phyloP scores from a whole-genome alignment of 768 basidiomycete species.

The Boletus subparvulus region DNA sequence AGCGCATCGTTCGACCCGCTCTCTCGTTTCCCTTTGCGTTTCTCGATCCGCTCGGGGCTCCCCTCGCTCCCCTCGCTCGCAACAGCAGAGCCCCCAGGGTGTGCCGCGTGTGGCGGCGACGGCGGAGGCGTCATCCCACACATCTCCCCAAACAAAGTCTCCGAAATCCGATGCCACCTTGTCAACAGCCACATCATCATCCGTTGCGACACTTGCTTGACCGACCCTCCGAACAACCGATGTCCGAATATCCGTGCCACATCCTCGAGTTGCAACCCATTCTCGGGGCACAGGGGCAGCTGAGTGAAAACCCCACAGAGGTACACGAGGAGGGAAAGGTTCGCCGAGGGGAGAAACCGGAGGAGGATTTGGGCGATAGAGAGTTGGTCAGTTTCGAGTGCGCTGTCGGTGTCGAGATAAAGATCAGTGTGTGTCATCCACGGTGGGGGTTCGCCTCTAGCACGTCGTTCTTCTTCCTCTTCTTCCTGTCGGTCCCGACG shows the following conservation, averaged over 20 bases:
- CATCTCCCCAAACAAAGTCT: conserved; percentile 23
- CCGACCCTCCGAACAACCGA: conserved; percentile 37
- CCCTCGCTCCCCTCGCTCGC: background rate
- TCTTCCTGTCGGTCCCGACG: conserved; percentile 29
- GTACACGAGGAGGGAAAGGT: conserved; percentile 44
- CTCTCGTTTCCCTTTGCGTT: conserved; percentile 14
- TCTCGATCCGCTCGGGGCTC: conserved; percentile 11
- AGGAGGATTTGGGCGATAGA: conserved; percentile 47
- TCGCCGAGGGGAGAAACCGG: conserved; percentile 45
- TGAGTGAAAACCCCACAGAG: conserved; percentile 52
- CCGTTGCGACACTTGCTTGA: conserved; percentile 23
- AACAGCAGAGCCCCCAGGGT: background rate
- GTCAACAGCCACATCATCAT: conserved; percentile 36
- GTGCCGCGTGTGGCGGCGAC: background rate
- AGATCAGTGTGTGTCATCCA: conserved; percentile 15
- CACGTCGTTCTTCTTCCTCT: conserved; percentile 34
- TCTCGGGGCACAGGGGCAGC: conserved; percentile 49
- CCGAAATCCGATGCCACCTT: conserved; percentile 29
- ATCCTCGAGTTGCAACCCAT: conserved; percentile 45
- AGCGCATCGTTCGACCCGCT: background rate
- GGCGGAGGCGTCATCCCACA: conserved; percentile 24
- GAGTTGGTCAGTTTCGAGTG: conserved; percentile 36
- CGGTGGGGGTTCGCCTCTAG: conserved; percentile 27
- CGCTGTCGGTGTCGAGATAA: conserved; percentile 15
- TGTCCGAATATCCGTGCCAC: conserved; percentile 48